phyloP scores from a whole-genome alignment of 1,284 basidiomycete genomes.

The Tetrapyrgos nigripes region DNA sequence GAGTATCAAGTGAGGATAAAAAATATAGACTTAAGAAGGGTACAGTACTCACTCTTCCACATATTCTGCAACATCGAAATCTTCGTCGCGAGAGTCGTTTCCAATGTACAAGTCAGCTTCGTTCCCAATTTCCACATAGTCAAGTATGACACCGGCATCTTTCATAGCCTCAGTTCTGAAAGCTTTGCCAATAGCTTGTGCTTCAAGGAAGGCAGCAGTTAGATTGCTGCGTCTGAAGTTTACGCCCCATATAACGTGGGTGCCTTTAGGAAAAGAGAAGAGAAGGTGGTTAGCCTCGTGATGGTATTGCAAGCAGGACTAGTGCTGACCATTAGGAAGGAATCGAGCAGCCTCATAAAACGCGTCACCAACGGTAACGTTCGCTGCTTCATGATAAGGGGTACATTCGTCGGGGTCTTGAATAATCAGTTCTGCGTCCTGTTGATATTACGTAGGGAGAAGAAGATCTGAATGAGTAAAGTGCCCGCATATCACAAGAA shows the following conservation, averaged over 20 bases:
- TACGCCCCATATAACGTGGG: slow-evolving; percentile 72
- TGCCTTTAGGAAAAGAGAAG: slow-evolving; percentile 25
- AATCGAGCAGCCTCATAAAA: slow-evolving; percentile 12
- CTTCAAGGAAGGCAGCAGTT: slow-evolving; percentile 64
- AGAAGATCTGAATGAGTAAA: background rate
- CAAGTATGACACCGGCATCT: slow-evolving; percentile 53
- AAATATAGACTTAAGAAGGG: background rate
- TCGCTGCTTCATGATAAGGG: slow-evolving; percentile 69
- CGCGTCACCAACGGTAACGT: slow-evolving; percentile 60
- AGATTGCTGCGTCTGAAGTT: slow-evolving; percentile 65
- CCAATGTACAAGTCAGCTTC: slow-evolving; percentile 61
- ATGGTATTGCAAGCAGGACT: slow-evolving; percentile 39
- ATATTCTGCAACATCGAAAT: slow-evolving; percentile 57
- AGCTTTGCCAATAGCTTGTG: slow-evolving; percentile 58
- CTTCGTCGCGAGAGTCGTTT: slow-evolving; percentile 51
- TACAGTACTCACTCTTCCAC: slow-evolving; percentile 53
- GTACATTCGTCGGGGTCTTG: slow-evolving; percentile 56
- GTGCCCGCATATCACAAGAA: slow-evolving; percentile 38
- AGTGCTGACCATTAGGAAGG: slow-evolving; percentile 15
- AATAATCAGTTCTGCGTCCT: slow-evolving; percentile 46
- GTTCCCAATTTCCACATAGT: slow-evolving; percentile 68
- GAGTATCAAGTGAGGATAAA: background rate
- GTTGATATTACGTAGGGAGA: slow-evolving; percentile 44
- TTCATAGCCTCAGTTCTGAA: slow-evolving; percentile 52
- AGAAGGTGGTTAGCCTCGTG: slow-evolving; percentile 46